Evolutionary conservation across 2,329 filamentous ascomycete species (phyloP).

Genomic region (Juglanconis sp.): DNA sequence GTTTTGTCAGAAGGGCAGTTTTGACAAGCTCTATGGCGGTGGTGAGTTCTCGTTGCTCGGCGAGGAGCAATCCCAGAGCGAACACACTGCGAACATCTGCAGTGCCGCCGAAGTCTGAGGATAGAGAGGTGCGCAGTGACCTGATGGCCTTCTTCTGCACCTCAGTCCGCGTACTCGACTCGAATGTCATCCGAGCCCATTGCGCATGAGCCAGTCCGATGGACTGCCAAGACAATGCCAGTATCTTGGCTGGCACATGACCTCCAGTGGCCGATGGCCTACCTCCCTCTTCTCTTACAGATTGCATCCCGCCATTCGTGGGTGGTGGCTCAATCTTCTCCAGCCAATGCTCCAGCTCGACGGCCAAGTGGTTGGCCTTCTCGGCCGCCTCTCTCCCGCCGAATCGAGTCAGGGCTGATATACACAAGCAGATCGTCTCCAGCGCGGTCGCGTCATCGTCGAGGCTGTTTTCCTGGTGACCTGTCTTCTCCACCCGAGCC

Average conservation of each 20-base stretch:
- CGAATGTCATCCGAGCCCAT: constrained; percentile 79
- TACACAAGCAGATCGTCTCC: constrained; percentile 74
- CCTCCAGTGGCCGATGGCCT: constrained; percentile 21
- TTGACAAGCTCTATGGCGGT: constrained; percentile 81
- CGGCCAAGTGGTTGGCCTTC: constrained; percentile 69
- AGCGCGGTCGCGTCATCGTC: constrained; percentile 77
- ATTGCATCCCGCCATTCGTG: constrained; percentile 22
- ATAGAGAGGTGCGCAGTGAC: constrained; percentile 70
- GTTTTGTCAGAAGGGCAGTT: constrained; percentile 64
- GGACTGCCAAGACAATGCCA: constrained; percentile 75
- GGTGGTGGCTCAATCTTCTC: constrained; percentile 50
- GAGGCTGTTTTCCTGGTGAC: constrained; percentile 65
- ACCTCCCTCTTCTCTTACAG: constrained; percentile 20
- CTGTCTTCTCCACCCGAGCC: constrained; percentile 75
- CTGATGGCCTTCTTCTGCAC: constrained; percentile 76
- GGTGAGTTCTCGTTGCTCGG: constrained; percentile 78
- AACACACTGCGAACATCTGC: constrained; percentile 76
- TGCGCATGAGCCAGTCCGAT: constrained; percentile 83
- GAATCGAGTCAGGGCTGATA: constrained; percentile 78
- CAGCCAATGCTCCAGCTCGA: constrained; percentile 72
- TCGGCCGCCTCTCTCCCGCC: constrained; percentile 72
- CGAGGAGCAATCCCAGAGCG: constrained; percentile 77
- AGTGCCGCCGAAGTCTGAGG: constrained; percentile 61
- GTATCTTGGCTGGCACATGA: constrained; percentile 53
- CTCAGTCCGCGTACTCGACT: constrained; percentile 66